Conservation (phyloP, 257 asterid species). For the Datura wrightii region DNA sequence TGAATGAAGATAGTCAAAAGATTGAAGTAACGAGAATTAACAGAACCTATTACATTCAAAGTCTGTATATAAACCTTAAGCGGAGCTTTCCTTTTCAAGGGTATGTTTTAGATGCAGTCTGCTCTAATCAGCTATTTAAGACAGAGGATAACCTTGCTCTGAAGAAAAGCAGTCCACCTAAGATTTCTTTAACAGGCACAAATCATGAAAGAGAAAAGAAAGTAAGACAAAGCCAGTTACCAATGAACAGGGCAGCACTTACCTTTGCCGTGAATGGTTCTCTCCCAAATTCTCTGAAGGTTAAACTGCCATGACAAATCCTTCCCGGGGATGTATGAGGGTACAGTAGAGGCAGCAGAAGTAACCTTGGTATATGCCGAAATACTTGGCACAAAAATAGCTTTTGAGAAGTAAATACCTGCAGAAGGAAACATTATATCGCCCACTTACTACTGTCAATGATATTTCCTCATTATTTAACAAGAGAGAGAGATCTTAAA, state of each 20-base stretch:
- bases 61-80: not conserved
- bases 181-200: not conserved
- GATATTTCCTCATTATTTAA: not conserved
- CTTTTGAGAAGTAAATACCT: conserved; percentile 76
- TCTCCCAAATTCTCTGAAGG: conserved; percentile 83
- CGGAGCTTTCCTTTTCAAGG: not conserved
- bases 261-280: conserved; percentile 69
- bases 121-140: not conserved
- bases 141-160: not conserved
- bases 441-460: not conserved
- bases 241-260: conserved; percentile 15
- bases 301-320: conserved; percentile 87
- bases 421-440: conserved; percentile 34
- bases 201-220: conserved; percentile 5
- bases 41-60: not conserved
- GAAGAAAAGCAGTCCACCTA: not conserved
- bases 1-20: not conserved
- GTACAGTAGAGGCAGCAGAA: conserved; percentile 71
- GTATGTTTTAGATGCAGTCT: not conserved
- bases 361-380: conserved; percentile 83
- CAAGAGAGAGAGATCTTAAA: conserved; percentile 16
- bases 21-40: conserved; percentile 20
- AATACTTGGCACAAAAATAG: conserved; percentile 83
- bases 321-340: conserved; percentile 53
- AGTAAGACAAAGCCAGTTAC: not conserved